phyloP scores from a whole-genome alignment of 1,284 basidiomycete species.

The Papiliotrema flavescens region DNA sequence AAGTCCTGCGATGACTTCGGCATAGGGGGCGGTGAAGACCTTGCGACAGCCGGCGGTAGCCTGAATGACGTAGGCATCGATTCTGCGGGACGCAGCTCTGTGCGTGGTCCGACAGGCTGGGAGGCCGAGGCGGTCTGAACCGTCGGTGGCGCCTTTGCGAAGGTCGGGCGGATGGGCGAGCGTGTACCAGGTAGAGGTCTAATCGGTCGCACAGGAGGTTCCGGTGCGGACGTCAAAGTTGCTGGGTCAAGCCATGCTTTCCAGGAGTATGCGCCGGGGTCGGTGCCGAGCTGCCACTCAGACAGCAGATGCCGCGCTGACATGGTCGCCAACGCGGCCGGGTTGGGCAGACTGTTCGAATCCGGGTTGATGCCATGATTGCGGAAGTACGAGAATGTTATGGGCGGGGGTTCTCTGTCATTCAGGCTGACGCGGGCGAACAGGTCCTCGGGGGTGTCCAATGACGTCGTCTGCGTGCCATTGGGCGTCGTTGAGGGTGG shows the following conservation, averaged over 20 bases:
- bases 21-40: neutral
- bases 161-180: neutral
- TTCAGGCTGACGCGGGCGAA: constrained; percentile 30
- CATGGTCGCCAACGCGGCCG: neutral
- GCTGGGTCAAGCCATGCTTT: constrained; percentile 11
- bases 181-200: constrained; percentile 12
- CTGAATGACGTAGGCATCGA: neutral
- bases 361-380: neutral
- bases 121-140: too few species aligned
- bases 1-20: neutral
- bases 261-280: constrained; percentile 23
- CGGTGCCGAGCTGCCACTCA: constrained; percentile 27
- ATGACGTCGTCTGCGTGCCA: neutral
- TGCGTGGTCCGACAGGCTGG: too few species aligned
- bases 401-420: constrained; percentile 14
- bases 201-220: neutral
- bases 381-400: constrained; percentile 13
- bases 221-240: neutral
- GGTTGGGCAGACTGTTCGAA: neutral
- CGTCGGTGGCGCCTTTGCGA: neutral
- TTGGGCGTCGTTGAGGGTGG: neutral
- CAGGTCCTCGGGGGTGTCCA: constrained; percentile 21
- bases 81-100: neutral
- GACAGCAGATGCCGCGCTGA: constrained; percentile 13
- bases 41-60: neutral